Conservation (phyloP, 768 basidiomycete species). For the Pleurotus sapidus region DNA sequence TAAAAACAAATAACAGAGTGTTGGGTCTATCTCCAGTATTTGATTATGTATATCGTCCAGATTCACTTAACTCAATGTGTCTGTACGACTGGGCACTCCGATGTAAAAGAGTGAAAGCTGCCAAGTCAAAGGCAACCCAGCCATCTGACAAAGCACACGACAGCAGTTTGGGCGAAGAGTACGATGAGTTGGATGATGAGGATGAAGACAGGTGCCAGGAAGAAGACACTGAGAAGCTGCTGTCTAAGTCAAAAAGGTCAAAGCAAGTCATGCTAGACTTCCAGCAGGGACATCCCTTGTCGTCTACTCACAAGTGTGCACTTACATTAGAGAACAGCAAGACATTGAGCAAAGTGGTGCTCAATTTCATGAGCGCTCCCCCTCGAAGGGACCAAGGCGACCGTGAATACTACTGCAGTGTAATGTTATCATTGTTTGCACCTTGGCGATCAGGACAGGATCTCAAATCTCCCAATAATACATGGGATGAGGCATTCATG, state of each 20-base stretch:
- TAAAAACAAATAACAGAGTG: no score
- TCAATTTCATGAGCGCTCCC: slow-evolving; percentile 27
- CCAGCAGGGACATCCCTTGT: slow-evolving; percentile 10
- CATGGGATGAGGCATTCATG: slow-evolving; percentile 21
- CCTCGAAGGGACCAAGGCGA: no score
- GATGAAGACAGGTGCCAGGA: neutral
- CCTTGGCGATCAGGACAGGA: slow-evolving; percentile 27
- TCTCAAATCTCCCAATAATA: slow-evolving; percentile 15
- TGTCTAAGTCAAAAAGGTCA: no score
- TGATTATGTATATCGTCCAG: no score
- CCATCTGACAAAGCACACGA: neutral
- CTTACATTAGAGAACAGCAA: neutral
- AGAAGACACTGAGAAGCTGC: no score
- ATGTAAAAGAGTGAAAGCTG: neutral
- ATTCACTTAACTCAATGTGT: no score
- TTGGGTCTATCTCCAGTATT: no score
- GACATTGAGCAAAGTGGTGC: slow-evolving; percentile 10
- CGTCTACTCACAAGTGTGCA: slow-evolving; percentile 8
- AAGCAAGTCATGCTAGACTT: no score
- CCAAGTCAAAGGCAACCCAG: neutral
- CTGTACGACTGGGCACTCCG: slow-evolving; percentile 15
- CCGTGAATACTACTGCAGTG: no score
- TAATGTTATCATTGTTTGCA: slow-evolving; percentile 30
- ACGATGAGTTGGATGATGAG: no score
- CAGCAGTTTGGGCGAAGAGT: no score